These are phyloP conservation scores for Ogataea zsoltii DNA, from an alignment of 805 yeast species.

Conservation along the genomic window DNA sequence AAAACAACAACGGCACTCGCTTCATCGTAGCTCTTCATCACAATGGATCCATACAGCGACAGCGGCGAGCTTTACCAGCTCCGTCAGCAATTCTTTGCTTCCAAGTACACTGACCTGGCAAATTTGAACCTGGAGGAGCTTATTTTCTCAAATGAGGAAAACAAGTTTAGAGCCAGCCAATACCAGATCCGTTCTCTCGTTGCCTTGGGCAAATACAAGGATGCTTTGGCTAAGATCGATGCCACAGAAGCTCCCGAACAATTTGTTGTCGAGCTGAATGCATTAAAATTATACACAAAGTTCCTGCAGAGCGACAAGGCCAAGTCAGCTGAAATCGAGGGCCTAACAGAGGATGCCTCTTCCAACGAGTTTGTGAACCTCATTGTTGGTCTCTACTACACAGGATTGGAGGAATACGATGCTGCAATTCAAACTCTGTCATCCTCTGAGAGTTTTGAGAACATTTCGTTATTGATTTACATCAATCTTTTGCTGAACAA, in stretches of 20 bases:
- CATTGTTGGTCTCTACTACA: constrained; percentile 19
- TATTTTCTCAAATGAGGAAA: constrained; percentile 27
- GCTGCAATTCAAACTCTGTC: constrained; percentile 41
- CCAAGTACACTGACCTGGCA: constrained; percentile 24
- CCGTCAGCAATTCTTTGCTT: constrained; percentile 31
- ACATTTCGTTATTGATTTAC: constrained; percentile 39
- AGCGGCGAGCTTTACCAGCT: constrained; percentile 32
- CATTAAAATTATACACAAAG: constrained; percentile 13
- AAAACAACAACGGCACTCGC: neutral
- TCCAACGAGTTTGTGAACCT: constrained; percentile 17
- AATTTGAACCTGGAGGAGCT: constrained; percentile 25
- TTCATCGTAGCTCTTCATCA: neutral
- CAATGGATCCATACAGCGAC: constrained; percentile 29
- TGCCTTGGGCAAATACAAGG: constrained; percentile 15
- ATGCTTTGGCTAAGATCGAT: constrained; percentile 18
- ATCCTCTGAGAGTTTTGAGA: constrained; percentile 40
- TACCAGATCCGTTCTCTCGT: constrained; percentile 25
- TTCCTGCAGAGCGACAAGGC: constrained; percentile 11
- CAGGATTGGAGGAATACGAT: constrained; percentile 41
- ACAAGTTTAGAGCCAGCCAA: constrained; percentile 28
- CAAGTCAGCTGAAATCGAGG: constrained; percentile 23
- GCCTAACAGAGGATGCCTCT: constrained; percentile 21
- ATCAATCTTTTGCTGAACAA: constrained; percentile 42
- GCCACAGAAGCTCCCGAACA: constrained; percentile 11
- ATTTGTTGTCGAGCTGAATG: constrained; percentile 17